Evolutionary conservation across 768 basidiomycete species (phyloP), one percentile per base, ranked within the genome.

Genomic region (Lentinus brumalis): DNA sequence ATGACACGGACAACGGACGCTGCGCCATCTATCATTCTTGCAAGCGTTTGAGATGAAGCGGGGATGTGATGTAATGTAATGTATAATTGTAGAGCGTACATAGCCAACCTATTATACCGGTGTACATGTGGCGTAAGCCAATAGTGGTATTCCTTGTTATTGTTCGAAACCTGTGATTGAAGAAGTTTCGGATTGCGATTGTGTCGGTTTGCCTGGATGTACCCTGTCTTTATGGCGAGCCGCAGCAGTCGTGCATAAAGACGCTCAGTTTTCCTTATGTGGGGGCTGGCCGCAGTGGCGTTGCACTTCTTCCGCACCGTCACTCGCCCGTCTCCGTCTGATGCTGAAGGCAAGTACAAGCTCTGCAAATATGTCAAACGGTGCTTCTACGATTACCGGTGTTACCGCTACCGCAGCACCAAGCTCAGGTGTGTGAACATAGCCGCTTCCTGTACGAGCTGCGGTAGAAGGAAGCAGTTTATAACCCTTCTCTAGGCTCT

Each of bases 341-440:
- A 49, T 26, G 21, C 26, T 49, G 26, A 14, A 49, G 46, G 12
- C 12, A 45, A 21, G 16, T 7, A 9, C 21, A 9, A 49, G 46
- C 46, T 49, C 26, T 18, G 6, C 46, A 9, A 49, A 6, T 12
- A 49, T 49, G 12, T 26, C 46, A 26, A 14, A 18, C 5, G 21
- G 12, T 26, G 46, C 21, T 29, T 49, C 46, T 11, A 11, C 14
- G 21, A 49, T 26, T 12, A 14, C 46, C 46, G 46, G 46, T 7
- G 46, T 26, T 30, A 4, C 26, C 29, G 46, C 61, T 58, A 56
- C 57, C 57, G 61, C 57, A 63, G 61, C 56, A 59, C 61, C 35
- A 11, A 35, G 35, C 35, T 35, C 35, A 35, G 35, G 35, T 35
- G 11, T 11, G 35, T 35, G 35, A 11, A 44, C 35, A 40, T 42